These are phyloP conservation scores for Monilinia fructigena DNA, from an alignment of 2,329 filamentous ascomycete genomes.

Conservation along the genomic window DNA sequence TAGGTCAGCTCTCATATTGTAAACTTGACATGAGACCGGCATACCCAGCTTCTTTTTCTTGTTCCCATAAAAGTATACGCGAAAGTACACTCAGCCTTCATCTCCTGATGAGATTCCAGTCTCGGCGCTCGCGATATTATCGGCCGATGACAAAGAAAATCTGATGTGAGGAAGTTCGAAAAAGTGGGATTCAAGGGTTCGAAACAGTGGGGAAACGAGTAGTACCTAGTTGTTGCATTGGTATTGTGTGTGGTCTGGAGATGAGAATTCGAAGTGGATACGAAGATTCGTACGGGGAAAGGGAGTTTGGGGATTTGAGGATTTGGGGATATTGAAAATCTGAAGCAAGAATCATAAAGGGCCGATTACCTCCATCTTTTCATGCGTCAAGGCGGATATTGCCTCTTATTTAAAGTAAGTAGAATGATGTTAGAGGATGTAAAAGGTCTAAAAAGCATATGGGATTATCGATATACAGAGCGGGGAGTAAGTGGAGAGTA, in stretches of 20 bases:
- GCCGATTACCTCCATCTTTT: conserved; percentile 16
- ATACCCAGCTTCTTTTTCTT: not conserved
- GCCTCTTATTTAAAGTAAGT: not conserved
- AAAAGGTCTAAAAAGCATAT: not conserved
- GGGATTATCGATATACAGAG: not conserved
- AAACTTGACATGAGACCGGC: not conserved
- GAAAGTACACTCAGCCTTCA: not conserved
- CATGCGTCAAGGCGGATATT: conserved; percentile 10
- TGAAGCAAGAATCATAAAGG: not conserved
- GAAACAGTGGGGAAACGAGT: not conserved
- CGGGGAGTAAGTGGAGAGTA: not conserved
- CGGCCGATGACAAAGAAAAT: not conserved
- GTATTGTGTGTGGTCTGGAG: not conserved
- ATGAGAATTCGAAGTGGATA: not conserved
- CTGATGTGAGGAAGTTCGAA: not conserved
- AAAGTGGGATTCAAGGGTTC: conserved; percentile 9
- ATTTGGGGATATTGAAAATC: not conserved
- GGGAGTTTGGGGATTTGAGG: too few species aligned
- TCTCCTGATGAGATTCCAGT: not conserved
- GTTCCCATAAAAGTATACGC: too few species aligned
- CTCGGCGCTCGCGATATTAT: not conserved
- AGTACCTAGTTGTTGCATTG: not conserved
- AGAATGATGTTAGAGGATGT: not conserved
- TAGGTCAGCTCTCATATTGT: not conserved
- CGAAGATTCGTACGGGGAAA: not conserved